Evolutionary conservation across 257 asterid species (phyloP).

Genomic region (Nicotiana noctiflora): DNA sequence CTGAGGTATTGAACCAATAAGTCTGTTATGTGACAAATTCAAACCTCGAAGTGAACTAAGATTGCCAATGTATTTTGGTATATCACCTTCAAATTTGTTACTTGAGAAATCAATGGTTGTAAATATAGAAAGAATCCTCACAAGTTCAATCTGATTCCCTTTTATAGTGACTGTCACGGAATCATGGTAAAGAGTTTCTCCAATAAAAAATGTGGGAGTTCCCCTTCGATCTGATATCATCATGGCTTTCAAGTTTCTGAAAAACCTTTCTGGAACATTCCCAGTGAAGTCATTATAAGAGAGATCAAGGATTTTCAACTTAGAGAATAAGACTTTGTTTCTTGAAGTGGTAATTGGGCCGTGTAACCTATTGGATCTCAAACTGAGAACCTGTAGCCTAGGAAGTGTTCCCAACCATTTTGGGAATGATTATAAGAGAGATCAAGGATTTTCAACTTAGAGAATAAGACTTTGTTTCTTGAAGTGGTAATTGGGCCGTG

Average conservation of each 20-base stretch:
- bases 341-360: no score
- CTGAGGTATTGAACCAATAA: slow-evolving; percentile 1
- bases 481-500: slow-evolving; percentile 10
- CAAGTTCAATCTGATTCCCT: slow-evolving; percentile 8
- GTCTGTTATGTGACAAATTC: slow-evolving; percentile 7
- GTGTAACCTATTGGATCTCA: no score
- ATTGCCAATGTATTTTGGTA: slow-evolving; percentile 11
- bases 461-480: background rate
- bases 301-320: slow-evolving; percentile 22
- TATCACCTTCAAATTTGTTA: slow-evolving; percentile 1
- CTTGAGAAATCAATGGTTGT: slow-evolving; percentile 8
- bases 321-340: background rate
- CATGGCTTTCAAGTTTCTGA: slow-evolving; percentile 17
- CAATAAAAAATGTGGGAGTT: background rate
- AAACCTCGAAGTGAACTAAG: background rate
- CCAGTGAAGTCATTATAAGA: slow-evolving; percentile 25
- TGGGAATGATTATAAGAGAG: slow-evolving; percentile 24
- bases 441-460: slow-evolving; percentile 20
- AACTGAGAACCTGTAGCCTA: no score
- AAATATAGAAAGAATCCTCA: slow-evolving; percentile 16
- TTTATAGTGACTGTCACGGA: slow-evolving; percentile 12
- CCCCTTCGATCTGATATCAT: background rate
- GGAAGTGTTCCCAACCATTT: no score
- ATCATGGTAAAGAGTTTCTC: slow-evolving; percentile 11
- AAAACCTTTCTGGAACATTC: slow-evolving; percentile 4